phyloP scores from a whole-genome alignment of 305 asterid genomes.

The Rubia balearica region DNA sequence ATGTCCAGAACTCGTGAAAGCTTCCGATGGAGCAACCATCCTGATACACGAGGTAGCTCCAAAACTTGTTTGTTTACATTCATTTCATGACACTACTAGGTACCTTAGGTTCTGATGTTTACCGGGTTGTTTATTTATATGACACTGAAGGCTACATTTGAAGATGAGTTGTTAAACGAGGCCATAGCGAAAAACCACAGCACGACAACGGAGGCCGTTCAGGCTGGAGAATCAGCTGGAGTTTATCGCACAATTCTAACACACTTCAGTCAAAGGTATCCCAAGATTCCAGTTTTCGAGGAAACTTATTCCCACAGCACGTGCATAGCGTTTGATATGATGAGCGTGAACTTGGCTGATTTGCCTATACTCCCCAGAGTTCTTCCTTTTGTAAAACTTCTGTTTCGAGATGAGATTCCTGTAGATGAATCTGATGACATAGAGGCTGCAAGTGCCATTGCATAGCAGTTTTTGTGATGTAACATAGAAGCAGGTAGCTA shows the following conservation, averaged over 20 bases:
- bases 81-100: background rate
- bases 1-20: slow-evolving; percentile 69
- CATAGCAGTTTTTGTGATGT: slow-evolving; percentile 7
- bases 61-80: background rate
- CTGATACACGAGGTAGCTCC: slow-evolving; percentile 75
- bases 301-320: slow-evolving; percentile 67
- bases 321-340: slow-evolving; percentile 88
- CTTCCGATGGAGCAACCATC: slow-evolving; percentile 69
- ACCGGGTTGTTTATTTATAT: background rate
- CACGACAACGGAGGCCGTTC: slow-evolving; percentile 79
- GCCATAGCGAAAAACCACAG: slow-evolving; percentile 80
- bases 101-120: background rate
- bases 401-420: slow-evolving; percentile 61
- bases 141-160: slow-evolving; percentile 73
- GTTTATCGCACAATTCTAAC: slow-evolving; percentile 77
- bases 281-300: slow-evolving; percentile 84
- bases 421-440: slow-evolving; percentile 69
- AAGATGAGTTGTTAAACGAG: slow-evolving; percentile 68
- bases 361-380: slow-evolving; percentile 69
- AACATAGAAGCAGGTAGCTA: background rate
- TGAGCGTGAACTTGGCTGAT: slow-evolving; percentile 85
- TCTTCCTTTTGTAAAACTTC: slow-evolving; percentile 60
- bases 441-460: slow-evolving; percentile 29
- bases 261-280: slow-evolving; percentile 93
- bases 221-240: slow-evolving; percentile 70